A percentile compares a stretch with the other conserved stretches of the same genome.
These are phyloP conservation scores for Scheffersomyces quercinus DNA, from an alignment of 1,139 yeast species.

Conservation along the genomic window DNA sequence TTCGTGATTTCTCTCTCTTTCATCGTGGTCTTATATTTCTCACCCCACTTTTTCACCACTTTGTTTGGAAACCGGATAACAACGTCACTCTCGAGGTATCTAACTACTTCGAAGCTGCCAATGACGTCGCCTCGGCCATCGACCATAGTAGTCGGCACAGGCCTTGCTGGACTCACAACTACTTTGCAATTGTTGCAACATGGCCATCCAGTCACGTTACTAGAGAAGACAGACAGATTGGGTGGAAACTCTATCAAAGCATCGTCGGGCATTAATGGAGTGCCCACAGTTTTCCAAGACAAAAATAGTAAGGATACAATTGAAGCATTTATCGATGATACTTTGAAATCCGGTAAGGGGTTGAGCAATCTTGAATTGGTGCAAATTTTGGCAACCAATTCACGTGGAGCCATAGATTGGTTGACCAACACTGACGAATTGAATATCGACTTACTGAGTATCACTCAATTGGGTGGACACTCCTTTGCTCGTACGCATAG, in stretches of 20 bases:
- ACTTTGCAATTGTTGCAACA: conserved; percentile 24
- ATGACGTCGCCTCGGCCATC: background rate
- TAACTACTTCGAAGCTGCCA: no score
- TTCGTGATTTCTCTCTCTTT: no score
- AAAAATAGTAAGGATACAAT: conserved; percentile 22
- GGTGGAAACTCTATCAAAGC: conserved; percentile 45
- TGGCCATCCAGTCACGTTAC: conserved; percentile 26
- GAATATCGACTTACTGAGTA: conserved; percentile 28
- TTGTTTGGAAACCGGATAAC: no score
- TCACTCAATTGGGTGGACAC: conserved; percentile 39
- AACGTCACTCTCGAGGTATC: no score
- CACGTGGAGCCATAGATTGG: conserved; percentile 35
- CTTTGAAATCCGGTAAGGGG: conserved; percentile 34
- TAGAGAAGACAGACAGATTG: conserved; percentile 31
- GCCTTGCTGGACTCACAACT: conserved; percentile 39
- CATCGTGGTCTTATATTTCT: no score
- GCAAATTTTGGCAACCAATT: conserved; percentile 23
- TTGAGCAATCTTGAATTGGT: conserved; percentile 26
- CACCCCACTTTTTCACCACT: no score
- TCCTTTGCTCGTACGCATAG: conserved; percentile 38
- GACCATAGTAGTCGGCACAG: conserved; percentile 33
- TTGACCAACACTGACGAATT: conserved; percentile 18
- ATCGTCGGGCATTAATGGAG: conserved; percentile 43
- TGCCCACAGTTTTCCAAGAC: conserved; percentile 30
- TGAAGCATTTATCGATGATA: conserved; percentile 27